A percentile compares a stretch with the other conserved stretches of the same genome.
These are phyloP conservation scores for Cutaneotrichosporon arboriforme DNA, from an alignment of 1,284 basidiomycete species.

Conservation along the genomic window DNA sequence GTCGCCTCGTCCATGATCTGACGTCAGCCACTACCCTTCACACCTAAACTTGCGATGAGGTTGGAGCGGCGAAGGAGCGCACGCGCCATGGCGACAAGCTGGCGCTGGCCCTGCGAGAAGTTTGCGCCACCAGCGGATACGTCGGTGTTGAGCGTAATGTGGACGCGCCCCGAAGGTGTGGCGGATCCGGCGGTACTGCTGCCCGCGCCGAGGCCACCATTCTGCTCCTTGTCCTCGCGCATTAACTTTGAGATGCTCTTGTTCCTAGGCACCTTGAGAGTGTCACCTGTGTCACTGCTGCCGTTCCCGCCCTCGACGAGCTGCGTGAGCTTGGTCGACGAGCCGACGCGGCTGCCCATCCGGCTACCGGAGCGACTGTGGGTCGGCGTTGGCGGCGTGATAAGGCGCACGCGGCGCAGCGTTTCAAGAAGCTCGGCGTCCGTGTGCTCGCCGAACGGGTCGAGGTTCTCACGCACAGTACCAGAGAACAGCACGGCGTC, in stretches of 20 bases:
- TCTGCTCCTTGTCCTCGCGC: background rate
- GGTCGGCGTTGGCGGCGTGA: slow-evolving; percentile 5
- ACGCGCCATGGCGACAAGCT: slow-evolving; percentile 64
- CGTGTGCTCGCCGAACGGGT: slow-evolving; percentile 77
- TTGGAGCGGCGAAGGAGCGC: slow-evolving; percentile 68
- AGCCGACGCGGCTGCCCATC: background rate
- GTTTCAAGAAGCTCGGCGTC: slow-evolving; percentile 65
- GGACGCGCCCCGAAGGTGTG: slow-evolving; percentile 29
- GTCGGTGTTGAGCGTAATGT: slow-evolving; percentile 62
- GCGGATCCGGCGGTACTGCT: background rate
- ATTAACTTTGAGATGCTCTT: background rate
- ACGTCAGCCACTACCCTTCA: slow-evolving; percentile 2
- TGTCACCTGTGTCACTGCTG: too few relatives aligned
- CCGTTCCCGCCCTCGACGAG: background rate
- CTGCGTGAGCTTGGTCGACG: background rate
- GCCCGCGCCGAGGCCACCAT: background rate
- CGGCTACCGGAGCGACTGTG: slow-evolving; percentile 4
- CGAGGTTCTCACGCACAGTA: slow-evolving; percentile 76
- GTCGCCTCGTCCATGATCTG: slow-evolving; percentile 75
- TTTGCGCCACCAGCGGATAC: slow-evolving; percentile 74
- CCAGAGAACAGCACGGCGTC: slow-evolving; percentile 81
- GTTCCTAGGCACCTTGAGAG: too few relatives aligned
- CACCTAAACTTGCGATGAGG: slow-evolving; percentile 53
- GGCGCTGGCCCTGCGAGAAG: slow-evolving; percentile 77
- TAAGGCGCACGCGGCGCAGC: slow-evolving; percentile 44